These are phyloP conservation scores for Chenopodium berlandieri DNA, from an alignment of 148 eudicot species.

Conservation along the genomic window DNA sequence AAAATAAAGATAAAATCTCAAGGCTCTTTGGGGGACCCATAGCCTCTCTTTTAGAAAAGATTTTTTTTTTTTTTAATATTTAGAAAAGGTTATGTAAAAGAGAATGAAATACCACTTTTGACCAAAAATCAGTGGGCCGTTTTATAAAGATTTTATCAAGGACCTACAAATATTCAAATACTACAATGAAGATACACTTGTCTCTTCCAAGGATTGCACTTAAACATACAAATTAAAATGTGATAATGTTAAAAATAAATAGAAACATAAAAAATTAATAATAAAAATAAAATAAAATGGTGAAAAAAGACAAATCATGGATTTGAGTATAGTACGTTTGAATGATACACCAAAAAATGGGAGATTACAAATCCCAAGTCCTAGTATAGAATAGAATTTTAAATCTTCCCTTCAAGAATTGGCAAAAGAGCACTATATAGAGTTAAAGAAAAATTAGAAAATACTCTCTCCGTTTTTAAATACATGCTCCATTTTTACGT, in stretches of 20 bases:
- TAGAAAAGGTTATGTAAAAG: not conserved
- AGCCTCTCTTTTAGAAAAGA: too few species aligned
- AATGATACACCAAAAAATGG: constrained; percentile 8
- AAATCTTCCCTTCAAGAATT: not conserved
- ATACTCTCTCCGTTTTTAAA: too few species aligned
- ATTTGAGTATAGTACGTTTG: not conserved
- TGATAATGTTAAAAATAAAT: not conserved
- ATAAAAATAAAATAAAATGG: too few species aligned
- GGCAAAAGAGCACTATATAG: not conserved
- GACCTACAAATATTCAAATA: constrained; percentile 23
- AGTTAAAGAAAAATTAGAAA: not conserved
- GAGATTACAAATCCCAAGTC: constrained; percentile 16
- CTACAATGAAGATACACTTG: constrained; percentile 8
- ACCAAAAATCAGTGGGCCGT: constrained; percentile 2
- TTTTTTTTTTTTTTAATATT: too few species aligned
- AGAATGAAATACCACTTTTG: constrained; percentile 13
- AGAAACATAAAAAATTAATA: not conserved
- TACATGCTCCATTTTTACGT: too few species aligned
- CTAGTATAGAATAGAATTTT: not conserved
- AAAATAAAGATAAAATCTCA: not conserved
- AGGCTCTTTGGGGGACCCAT: constrained; percentile 10
- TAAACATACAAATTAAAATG: not conserved
- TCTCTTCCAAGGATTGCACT: not conserved
- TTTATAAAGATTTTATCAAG: constrained; percentile 11
- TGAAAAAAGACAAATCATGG: too few species aligned